Conservation (phyloP, 2,329 filamentous ascomycete genomes). For the Botryotinia convoluta region DNA sequence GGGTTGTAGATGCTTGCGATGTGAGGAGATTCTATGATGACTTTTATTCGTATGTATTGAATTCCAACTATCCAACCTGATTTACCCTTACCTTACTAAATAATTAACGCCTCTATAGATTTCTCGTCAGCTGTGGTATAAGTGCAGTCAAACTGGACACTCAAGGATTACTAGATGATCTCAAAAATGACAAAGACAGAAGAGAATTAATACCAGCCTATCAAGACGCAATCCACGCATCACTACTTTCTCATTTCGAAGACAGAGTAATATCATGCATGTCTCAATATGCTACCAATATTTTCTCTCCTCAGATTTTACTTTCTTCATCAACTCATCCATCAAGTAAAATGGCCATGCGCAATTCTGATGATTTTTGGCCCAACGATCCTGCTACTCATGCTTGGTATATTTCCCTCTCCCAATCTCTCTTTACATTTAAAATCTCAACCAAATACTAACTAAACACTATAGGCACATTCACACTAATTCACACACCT, state of each 20-base stretch:
- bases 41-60: constrained; percentile 21
- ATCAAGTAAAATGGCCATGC: constrained; percentile 9
- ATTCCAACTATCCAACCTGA: too few relatives aligned
- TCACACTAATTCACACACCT: constrained; percentile 23
- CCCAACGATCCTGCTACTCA: constrained; percentile 22
- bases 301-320: constrained; percentile 21
- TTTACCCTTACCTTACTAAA: too few relatives aligned
- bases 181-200: constrained; percentile 6
- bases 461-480: constrained; percentile 19
- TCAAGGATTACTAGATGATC: constrained; percentile 22
- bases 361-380: constrained; percentile 27
- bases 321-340: constrained; percentile 10
- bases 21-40: constrained; percentile 23
- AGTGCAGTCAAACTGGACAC: constrained; percentile 24
- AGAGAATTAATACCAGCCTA: constrained; percentile 19
- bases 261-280: constrained; percentile 26
- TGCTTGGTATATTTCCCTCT: constrained; percentile 18
- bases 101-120: constrained; percentile 1
- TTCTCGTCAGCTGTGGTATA: constrained; percentile 21
- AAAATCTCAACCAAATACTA: not conserved
- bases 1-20: constrained; percentile 21
- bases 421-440: not conserved
- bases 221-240: constrained; percentile 20
- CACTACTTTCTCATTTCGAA: constrained; percentile 19
- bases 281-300: constrained; percentile 22